Conservation (phyloP, 371 early-diverging fungal genomes). For the Apophysomyces variabilis region DNA sequence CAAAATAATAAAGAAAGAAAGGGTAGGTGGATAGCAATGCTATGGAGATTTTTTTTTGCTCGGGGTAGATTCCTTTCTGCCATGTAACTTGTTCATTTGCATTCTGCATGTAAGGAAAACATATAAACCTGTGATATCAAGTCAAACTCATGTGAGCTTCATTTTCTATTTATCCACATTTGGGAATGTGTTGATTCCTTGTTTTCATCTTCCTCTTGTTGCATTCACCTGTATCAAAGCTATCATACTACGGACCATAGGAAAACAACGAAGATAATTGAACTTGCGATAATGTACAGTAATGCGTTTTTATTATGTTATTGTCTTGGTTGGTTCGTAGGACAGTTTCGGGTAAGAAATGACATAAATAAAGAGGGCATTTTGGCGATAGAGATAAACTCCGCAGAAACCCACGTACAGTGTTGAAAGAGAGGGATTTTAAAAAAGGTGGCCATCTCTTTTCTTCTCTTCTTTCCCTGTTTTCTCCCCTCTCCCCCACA, state of each 20-base stretch:
- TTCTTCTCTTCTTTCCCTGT: conserved; percentile 2
- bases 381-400: conserved; percentile 2
- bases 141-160: conserved; percentile 6
- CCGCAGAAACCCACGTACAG: conserved; percentile 4
- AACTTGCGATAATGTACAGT: too few relatives aligned
- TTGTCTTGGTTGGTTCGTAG: not conserved
- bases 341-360: not conserved
- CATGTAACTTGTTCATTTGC: not conserved
- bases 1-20: not conserved
- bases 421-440: not conserved
- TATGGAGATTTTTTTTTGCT: not conserved
- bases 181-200: not conserved
- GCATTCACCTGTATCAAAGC: too few relatives aligned
- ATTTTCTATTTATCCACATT: conserved; percentile 8
- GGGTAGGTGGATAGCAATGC: not conserved
- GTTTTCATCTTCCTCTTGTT: not conserved
- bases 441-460: not conserved
- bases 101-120: conserved; percentile 7
- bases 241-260: not conserved
- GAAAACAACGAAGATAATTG: not conserved
- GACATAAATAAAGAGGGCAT: conserved; percentile 1
- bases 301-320: not conserved
- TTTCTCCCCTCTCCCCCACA: not conserved
- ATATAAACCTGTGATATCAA: conserved; percentile 6
- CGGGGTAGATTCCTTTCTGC: not conserved